Base-by-base conservation (phyloP, 2,329 filamentous ascomycete genomes). In the Colletotrichum acutatum region DNA sequence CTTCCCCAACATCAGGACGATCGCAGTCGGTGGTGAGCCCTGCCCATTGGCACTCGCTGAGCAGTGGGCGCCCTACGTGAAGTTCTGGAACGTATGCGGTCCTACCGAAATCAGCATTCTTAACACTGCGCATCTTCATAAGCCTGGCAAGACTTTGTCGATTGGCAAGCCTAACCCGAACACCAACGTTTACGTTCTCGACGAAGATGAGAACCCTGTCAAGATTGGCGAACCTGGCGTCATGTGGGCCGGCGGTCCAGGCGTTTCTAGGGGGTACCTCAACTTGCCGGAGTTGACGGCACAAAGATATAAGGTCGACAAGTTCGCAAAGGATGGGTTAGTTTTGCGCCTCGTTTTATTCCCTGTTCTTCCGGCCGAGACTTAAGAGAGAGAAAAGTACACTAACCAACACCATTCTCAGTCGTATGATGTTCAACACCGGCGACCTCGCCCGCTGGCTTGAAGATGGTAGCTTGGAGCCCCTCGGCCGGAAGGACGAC, bases 61-160 rank as follows among this genome's bases (percentile, higher is more conserved):
- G 74, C 80, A 86, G 37, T 90, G 89, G 89, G 86, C 87, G 16
- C 80, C 83, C 3, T 79, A 84, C 66, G 83, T 82, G 30, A 84
- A 81, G 8, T 88, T 88, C 76, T 88, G 82, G 83, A 91, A 90
- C 79, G 86, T 87, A 75, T 91, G 89, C 76, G 89, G 89, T 2
- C 89, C 89, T 1, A 90, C 89, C 0, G 89, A 91, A 77, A 87
- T 88, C 16, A 90, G 87, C 1, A 89, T 91, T 63, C 84, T 91
- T 66, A 90, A 91, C 78, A 89, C 89, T 24, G 72, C 74, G 8
- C 72, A 75, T 49, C 72, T 72, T 6, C 74, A 75, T 59, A 64
- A 28, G 30, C 76, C 79, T 30, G 87, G 87, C 2, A 78, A 81
- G 46, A 79, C 81, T 2, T 77, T 91, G 4, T 86, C 88, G 0